These are phyloP conservation scores for Curvularia sp. DNA, from an alignment of 2,329 filamentous ascomycete genomes.

Conservation along the genomic window DNA sequence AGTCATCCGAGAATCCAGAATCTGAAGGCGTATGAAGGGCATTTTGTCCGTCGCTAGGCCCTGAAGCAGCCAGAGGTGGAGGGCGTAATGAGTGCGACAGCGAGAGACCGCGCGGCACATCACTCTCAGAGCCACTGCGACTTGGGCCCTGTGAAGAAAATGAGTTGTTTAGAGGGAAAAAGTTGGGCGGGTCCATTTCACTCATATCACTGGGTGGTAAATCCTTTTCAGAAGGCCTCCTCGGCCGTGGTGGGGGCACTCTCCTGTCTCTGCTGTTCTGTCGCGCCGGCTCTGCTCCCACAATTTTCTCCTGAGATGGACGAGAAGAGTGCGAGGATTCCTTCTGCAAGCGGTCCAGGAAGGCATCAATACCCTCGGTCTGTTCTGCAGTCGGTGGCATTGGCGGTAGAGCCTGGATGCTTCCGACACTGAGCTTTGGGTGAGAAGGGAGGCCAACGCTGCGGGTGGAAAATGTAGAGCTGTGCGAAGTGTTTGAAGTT, in stretches of 20 bases:
- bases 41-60: constrained; percentile 36
- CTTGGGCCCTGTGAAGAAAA: constrained; percentile 37
- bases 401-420: constrained; percentile 28
- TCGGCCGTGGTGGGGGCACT: constrained; percentile 31
- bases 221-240: constrained; percentile 40
- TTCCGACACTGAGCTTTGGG: constrained; percentile 30
- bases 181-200: constrained; percentile 29
- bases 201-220: constrained; percentile 28
- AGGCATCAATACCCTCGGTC: constrained; percentile 48
- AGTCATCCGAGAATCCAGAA: constrained; percentile 51
- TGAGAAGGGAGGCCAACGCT: constrained; percentile 34
- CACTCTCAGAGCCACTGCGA: constrained; percentile 27
- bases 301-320: constrained; percentile 23
- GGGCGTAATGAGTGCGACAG: constrained; percentile 27
- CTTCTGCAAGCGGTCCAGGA: constrained; percentile 47
- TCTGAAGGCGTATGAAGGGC: constrained; percentile 49
- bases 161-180: constrained; percentile 27
- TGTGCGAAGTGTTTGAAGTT: constrained; percentile 40
- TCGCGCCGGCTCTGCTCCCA: constrained; percentile 27
- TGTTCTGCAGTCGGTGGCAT: constrained; percentile 31
- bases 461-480: constrained; percentile 41
- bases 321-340: constrained; percentile 36
- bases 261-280: constrained; percentile 32
- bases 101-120: constrained; percentile 10
- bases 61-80: constrained; percentile 30